A percentile compares a stretch with the other conserved stretches of the same genome.
Evolutionary conservation across 2,329 filamentous ascomycete species (phyloP).

Genomic region (Fonsecaea nubica): DNA sequence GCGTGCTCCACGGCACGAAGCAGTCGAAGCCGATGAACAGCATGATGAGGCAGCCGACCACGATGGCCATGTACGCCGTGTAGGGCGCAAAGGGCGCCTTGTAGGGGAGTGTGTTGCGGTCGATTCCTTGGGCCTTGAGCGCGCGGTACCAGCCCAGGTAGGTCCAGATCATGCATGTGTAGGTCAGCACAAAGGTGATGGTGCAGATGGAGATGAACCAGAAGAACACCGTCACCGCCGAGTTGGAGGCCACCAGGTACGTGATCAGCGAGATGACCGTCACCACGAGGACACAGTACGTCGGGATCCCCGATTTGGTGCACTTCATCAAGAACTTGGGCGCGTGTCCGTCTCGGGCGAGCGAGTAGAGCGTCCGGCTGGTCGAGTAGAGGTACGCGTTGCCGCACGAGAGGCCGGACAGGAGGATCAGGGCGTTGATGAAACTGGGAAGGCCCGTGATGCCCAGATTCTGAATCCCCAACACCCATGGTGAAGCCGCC

Average conservation of each 20-base stretch:
- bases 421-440: conserved; percentile 76
- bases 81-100: conserved; percentile 72
- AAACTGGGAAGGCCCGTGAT: conserved; percentile 71
- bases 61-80: conserved; percentile 68
- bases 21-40: conserved; percentile 68
- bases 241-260: conserved; percentile 71
- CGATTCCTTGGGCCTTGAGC: conserved; percentile 70
- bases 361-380: conserved; percentile 58
- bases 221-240: conserved; percentile 68
- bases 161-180: conserved; percentile 69
- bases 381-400: conserved; percentile 68
- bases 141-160: conserved; percentile 76
- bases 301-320: conserved; percentile 64
- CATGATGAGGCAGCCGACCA: conserved; percentile 61
- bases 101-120: conserved; percentile 72
- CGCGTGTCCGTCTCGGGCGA: conserved; percentile 57
- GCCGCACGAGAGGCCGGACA: conserved; percentile 71
- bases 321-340: conserved; percentile 64
- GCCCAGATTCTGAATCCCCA: conserved; percentile 69
- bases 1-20: conserved; percentile 51
- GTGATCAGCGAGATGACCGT: conserved; percentile 71
- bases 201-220: conserved; percentile 71
- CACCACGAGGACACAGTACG: conserved; percentile 71
- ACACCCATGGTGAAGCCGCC: conserved; percentile 74
- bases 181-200: conserved; percentile 62